Conservation (phyloP, 2,329 filamentous ascomycete genomes). For the Kalmusia sp. region DNA sequence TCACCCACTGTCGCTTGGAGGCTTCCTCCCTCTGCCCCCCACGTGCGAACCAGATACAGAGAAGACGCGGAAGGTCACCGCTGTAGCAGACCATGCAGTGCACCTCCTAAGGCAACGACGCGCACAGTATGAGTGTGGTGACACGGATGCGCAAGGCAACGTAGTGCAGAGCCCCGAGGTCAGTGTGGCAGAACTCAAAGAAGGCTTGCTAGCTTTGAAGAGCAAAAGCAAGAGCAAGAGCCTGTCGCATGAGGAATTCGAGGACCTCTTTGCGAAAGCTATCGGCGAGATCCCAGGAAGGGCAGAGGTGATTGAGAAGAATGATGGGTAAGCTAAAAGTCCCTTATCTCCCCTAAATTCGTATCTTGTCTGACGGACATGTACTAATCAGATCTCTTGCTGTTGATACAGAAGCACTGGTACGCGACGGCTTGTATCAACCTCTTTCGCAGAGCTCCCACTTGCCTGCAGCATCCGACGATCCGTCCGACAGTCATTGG, state of each 20-base stretch:
- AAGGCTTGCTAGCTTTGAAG: conserved; percentile 75
- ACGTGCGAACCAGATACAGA: conserved; percentile 95
- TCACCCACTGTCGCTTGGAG: conserved; percentile 83
- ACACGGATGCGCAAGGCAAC: conserved; percentile 69
- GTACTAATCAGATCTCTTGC: conserved; percentile 87
- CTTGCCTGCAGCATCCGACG: conserved; percentile 81
- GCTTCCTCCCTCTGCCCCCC: conserved; percentile 82
- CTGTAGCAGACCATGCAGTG: conserved; percentile 85
- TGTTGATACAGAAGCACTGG: conserved; percentile 75
- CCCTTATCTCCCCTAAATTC: conserved; percentile 27
- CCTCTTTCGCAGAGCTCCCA: conserved; percentile 90
- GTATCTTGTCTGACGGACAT: conserved; percentile 37
- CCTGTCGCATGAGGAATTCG: conserved; percentile 87
- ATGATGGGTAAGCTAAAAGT: conserved; percentile 62
- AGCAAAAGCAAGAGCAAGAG: conserved; percentile 81
- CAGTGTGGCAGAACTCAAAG: conserved; percentile 74
- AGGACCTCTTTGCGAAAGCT: conserved; percentile 81
- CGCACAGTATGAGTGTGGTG: conserved; percentile 90
- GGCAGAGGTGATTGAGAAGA: conserved; percentile 65
- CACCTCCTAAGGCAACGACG: conserved; percentile 85
- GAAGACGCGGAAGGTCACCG: conserved; percentile 84
- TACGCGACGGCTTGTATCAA: conserved; percentile 75
- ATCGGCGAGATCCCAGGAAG: conserved; percentile 72
- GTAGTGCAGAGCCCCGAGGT: conserved; percentile 70
- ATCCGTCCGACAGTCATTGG: conserved; percentile 80